phyloP scores from a whole-genome alignment of 2,329 filamentous ascomycete species.

The Aspergillus hiratsukae region DNA sequence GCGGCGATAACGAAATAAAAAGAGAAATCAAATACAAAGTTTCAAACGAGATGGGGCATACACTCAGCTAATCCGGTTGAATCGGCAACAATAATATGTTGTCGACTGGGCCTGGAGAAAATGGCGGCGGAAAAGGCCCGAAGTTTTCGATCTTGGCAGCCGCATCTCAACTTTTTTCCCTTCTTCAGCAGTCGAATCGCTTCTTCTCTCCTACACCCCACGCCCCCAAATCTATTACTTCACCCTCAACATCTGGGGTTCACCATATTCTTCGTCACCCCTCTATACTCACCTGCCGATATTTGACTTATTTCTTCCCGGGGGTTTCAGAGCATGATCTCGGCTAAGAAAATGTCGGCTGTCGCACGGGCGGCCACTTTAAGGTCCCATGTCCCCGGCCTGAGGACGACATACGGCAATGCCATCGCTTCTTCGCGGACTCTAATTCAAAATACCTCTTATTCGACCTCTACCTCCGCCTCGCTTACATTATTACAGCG shows the following conservation, averaged over 20 bases:
- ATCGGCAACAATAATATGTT: neutral
- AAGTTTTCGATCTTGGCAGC: slow-evolving; percentile 36
- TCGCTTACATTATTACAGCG: slow-evolving; percentile 6
- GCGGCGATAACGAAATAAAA: neutral
- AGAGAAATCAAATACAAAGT: neutral
- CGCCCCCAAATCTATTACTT: slow-evolving; percentile 10
- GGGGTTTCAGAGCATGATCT: slow-evolving; percentile 35
- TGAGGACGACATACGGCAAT: slow-evolving; percentile 27
- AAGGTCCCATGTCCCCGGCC: slow-evolving; percentile 29
- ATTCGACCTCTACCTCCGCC: slow-evolving; percentile 34
- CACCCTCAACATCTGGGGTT: slow-evolving; percentile 14
- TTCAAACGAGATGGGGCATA: neutral
- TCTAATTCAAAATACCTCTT: slow-evolving; percentile 30
- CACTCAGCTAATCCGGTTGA: neutral
- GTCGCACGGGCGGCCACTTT: slow-evolving; percentile 35
- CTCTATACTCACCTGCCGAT: slow-evolving; percentile 5
- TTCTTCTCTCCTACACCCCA: slow-evolving; percentile 19
- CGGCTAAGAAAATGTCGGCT: slow-evolving; percentile 33
- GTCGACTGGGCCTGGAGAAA: slow-evolving; percentile 7
- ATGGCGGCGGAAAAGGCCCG: slow-evolving; percentile 26
- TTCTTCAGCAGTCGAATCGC: slow-evolving; percentile 26
- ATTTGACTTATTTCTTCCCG: neutral
- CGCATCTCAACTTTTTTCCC: slow-evolving; percentile 32
- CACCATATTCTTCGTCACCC: slow-evolving; percentile 1
- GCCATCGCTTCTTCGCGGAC: slow-evolving; percentile 29